A percentile compares a stretch with the other conserved stretches of the same genome.
Evolutionary conservation across 1,284 basidiomycete genomes (phyloP).

Genomic region (Exobasidium cylindrosporum): DNA sequence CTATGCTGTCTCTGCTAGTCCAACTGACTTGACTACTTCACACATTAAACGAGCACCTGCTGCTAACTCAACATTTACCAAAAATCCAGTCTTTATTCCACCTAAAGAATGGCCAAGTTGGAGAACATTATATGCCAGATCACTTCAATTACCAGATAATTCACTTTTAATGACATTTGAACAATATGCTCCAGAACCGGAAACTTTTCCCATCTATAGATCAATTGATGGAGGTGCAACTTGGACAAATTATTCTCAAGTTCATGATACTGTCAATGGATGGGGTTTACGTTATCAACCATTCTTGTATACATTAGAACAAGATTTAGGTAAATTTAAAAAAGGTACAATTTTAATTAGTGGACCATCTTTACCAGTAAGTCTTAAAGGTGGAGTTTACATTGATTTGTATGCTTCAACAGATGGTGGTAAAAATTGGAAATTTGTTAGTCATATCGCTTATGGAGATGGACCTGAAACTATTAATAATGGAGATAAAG

Average conservation of each 20-base stretch:
- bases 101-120: constrained; percentile 22
- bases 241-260: constrained; percentile 21
- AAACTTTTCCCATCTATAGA: constrained; percentile 30
- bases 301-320: constrained; percentile 46
- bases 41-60: no score
- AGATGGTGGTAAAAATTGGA: constrained; percentile 53
- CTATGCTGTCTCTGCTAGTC: no score
- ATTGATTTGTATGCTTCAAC: constrained; percentile 55
- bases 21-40: no score
- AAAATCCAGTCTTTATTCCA: constrained; percentile 28
- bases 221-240: constrained; percentile 26
- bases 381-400: constrained; percentile 52
- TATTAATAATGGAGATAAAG: constrained; percentile 46
- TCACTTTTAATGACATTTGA: constrained; percentile 26
- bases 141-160: constrained; percentile 20
- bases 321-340: constrained; percentile 40
- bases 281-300: constrained; percentile 56
- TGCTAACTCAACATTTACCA: no score
- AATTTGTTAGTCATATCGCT: constrained; percentile 47
- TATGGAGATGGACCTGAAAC: constrained; percentile 38
- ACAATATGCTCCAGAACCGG: constrained; percentile 21
- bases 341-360: constrained; percentile 54
- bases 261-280: constrained; percentile 35
- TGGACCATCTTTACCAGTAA: constrained; percentile 33
- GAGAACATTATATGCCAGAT: constrained; percentile 23